Conservation (phyloP, 1,139 yeast species). For the Kodamaea sp. region DNA sequence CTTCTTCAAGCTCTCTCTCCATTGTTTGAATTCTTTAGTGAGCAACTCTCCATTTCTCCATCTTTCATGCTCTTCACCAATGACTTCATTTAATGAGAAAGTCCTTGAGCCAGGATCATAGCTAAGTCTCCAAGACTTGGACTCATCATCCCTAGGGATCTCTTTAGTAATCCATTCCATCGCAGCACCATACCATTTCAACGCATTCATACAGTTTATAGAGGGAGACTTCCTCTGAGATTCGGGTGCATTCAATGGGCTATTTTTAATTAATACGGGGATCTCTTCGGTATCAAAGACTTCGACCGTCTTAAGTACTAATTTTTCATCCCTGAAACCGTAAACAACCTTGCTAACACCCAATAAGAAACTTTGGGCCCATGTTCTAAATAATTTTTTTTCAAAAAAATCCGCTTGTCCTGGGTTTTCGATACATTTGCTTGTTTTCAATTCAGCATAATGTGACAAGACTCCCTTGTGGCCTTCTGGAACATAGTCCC, state of each 20-base stretch:
- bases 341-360: constrained; percentile 77
- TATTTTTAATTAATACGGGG: constrained; percentile 55
- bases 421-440: constrained; percentile 50
- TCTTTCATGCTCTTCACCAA: constrained; percentile 24
- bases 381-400: constrained; percentile 65
- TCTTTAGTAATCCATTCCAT: constrained; percentile 68
- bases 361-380: constrained; percentile 92
- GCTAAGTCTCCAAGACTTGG: constrained; percentile 29
- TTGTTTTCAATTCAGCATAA: constrained; percentile 83
- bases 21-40: constrained; percentile 52
- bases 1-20: constrained; percentile 42
- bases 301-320: constrained; percentile 64
- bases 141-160: constrained; percentile 47
- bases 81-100: constrained; percentile 28
- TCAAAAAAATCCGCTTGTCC: constrained; percentile 62
- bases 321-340: constrained; percentile 79
- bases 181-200: constrained; percentile 82
- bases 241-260: constrained; percentile 24
- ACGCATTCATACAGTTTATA: constrained; percentile 68
- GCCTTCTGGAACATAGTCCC: constrained; percentile 67
- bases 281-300: constrained; percentile 73
- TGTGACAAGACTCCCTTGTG: constrained; percentile 55
- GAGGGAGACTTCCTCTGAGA: constrained; percentile 34
- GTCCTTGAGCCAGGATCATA: constrained; percentile 34
- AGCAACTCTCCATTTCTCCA: constrained; percentile 42